Base-by-base conservation (phyloP, 1,284 basidiomycete genomes). In the Trichosporon faecale region DNA sequence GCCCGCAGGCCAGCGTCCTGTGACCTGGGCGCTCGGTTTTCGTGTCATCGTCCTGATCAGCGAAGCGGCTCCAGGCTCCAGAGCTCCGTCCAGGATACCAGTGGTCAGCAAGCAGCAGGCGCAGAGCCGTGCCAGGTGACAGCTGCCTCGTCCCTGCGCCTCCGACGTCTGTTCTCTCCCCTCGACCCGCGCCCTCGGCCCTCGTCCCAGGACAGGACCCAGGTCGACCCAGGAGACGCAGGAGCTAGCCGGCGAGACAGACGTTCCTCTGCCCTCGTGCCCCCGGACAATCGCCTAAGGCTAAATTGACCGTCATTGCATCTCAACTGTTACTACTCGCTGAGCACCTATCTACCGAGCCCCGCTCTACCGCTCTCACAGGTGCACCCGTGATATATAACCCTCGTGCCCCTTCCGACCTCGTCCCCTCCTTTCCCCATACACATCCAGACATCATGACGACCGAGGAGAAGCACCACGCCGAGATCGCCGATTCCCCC, bases 401-500 rank as follows among this genome's bases (percentile, higher is more conserved):
- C 52, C 52, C 57, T 8, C 29, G 25, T 29, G 29, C 27, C 57
- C 27, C 57, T 31, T 1, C 57, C 55, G 14, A 60, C 55, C 55
- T 27, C 55, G 27, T 31, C 29, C 27, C 52, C 52, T 27, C 52
- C 52, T 27, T 27, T 27, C 52, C 25, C 52, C 52, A 57, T 57
- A 57, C 52, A 2, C 52, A 57, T 27, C 27, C 52, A 25, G 14
- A 27, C 46, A 52, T 35, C 64, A 65, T 46, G 64, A 29, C 64
- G 7, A 52, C 18, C 63, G 63, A 61, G 35, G 37, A 64, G 63
- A 64, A 64, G 63, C 76, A 76, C 68, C 77, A 78, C 73, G 74
- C 77, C 25, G 75, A 77, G 68, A 67, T 81, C 60, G 72, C 71
- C 11, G 80, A 82, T 69, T 76, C 73, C n/a, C 74, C 79, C 71